These are phyloP conservation scores for Malbranchea cinnamomea DNA, from an alignment of 2,329 filamentous ascomycete genomes.

Conservation along the genomic window DNA sequence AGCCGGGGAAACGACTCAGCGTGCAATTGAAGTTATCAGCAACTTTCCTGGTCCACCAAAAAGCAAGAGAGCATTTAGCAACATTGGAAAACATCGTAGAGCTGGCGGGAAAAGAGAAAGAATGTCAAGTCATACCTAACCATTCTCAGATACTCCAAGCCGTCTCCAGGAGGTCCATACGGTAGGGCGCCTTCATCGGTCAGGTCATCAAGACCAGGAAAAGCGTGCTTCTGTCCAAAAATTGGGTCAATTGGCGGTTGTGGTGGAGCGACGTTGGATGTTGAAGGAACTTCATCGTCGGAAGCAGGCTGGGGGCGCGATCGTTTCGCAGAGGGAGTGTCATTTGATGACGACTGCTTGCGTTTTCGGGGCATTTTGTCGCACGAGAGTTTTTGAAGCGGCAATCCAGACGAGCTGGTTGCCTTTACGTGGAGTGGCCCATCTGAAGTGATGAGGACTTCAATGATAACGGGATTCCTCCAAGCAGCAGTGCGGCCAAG, in stretches of 20 bases:
- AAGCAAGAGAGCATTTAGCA: too few relatives aligned
- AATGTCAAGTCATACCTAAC: slow-evolving; percentile 42
- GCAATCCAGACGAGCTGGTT: too few relatives aligned
- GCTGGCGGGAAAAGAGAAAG: slow-evolving; percentile 16
- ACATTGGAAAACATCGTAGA: slow-evolving; percentile 8
- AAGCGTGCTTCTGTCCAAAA: slow-evolving; percentile 58
- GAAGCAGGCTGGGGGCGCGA: slow-evolving; percentile 15
- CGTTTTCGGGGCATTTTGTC: slow-evolving; percentile 8
- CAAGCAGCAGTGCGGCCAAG: too few relatives aligned
- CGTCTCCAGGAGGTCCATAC: slow-evolving; percentile 53
- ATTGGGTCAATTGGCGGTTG: slow-evolving; percentile 42
- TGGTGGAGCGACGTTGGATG: slow-evolving; percentile 11
- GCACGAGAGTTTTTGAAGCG: too few relatives aligned
- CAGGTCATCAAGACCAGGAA: slow-evolving; percentile 44
- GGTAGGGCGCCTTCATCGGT: slow-evolving; percentile 41
- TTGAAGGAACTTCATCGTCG: slow-evolving; percentile 11
- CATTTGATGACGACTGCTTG: slow-evolving; percentile 5
- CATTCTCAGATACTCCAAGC: slow-evolving; percentile 54
- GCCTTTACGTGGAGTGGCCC: too few relatives aligned
- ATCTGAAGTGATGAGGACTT: too few relatives aligned
- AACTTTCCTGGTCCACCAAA: background rate
- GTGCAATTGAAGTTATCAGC: too few relatives aligned
- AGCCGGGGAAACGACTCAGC: slow-evolving; percentile 3
- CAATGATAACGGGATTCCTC: too few relatives aligned
- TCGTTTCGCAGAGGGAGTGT: slow-evolving; percentile 15